Conservation (phyloP, 306 rosid genomes). For the Cucumis cinereus region DNA sequence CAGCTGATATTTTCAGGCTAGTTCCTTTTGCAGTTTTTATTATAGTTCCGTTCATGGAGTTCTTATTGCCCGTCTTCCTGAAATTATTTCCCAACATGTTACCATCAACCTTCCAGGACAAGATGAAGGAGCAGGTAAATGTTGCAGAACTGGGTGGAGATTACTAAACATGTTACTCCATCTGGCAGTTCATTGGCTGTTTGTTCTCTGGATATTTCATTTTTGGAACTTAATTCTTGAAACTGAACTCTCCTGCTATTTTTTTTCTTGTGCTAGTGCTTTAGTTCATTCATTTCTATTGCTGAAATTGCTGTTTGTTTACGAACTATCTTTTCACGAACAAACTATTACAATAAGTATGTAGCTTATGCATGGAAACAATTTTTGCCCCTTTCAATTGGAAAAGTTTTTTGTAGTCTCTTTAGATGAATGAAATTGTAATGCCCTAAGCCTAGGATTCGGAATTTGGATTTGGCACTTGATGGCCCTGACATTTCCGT, state of each 20-base stretch:
- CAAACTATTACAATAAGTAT: neutral
- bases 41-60: slow-evolving; percentile 90
- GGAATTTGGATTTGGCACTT: no score
- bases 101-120: slow-evolving; percentile 95
- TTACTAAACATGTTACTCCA: slow-evolving; percentile 2
- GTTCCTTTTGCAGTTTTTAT: slow-evolving; percentile 86
- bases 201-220: neutral
- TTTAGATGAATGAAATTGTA: neutral
- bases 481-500: no score
- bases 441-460: no score
- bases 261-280: neutral
- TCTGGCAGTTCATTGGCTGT: neutral
- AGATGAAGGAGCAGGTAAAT: slow-evolving; percentile 86
- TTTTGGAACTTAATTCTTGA: neutral
- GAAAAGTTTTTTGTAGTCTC: neutral
- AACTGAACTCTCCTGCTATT: neutral
- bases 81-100: slow-evolving; percentile 91
- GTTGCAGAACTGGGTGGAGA: slow-evolving; percentile 6
- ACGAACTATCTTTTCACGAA: neutral
- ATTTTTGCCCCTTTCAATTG: neutral
- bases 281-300: neutral
- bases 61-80: slow-evolving; percentile 76
- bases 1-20: slow-evolving; percentile 89
- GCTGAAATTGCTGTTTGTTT: neutral
- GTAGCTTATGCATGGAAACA: neutral